Evolutionary conservation across 148 eudicot species (phyloP).

Genomic region (Rhododendron griersonianum): DNA sequence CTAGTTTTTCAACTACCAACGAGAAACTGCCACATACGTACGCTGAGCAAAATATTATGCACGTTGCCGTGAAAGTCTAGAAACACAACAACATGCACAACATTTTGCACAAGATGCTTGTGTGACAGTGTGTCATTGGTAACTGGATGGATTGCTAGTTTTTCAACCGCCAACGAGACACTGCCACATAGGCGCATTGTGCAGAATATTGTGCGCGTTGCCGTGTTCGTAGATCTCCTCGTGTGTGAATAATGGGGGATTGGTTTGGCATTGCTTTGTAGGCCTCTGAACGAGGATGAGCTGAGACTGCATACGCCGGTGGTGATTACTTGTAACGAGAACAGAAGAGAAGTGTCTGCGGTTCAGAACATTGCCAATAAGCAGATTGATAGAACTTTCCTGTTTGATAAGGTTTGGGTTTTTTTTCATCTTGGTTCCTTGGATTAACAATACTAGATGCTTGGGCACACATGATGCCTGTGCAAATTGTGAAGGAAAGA

Average conservation of each 20-base stretch:
- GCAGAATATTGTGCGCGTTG: not conserved
- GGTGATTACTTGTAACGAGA: slow-evolving; percentile 81
- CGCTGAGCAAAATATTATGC: not conserved
- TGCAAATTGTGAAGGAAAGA: not conserved
- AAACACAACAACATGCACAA: too few species aligned
- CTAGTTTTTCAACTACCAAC: too few species aligned
- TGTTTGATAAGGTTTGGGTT: slow-evolving; percentile 74
- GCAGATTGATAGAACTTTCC: slow-evolving; percentile 91
- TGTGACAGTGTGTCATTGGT: too few species aligned
- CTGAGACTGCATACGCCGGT: slow-evolving; percentile 66
- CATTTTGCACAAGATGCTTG: too few species aligned
- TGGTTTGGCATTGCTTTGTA: slow-evolving; percentile 21
- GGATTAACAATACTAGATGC: not conserved
- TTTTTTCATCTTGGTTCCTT: not conserved
- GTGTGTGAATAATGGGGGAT: not conserved
- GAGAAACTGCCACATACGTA: too few species aligned
- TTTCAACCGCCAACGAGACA: too few species aligned
- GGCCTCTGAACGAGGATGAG: slow-evolving; percentile 92
- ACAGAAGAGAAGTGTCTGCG: slow-evolving; percentile 80
- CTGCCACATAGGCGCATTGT: too few species aligned
- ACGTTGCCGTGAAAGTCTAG: too few species aligned
- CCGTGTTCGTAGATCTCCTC: not conserved
- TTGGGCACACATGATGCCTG: not conserved
- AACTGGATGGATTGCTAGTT: too few species aligned
- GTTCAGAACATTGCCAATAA: slow-evolving; percentile 90